Conservation (phyloP, 345 rosid species). For the Eucalyptus lansdowneana region DNA sequence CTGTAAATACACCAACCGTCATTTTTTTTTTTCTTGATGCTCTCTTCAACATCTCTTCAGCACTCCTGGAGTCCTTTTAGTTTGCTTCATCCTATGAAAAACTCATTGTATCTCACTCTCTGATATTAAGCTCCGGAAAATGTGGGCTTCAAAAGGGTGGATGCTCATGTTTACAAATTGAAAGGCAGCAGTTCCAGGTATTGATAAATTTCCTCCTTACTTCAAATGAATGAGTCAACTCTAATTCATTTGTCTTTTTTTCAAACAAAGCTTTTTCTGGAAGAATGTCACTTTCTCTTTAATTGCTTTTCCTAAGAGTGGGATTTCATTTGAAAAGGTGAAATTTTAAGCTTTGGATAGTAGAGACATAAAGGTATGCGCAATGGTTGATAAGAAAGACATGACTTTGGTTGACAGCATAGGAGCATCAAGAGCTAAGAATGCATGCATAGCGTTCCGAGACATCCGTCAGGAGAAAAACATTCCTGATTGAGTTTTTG, state of each 20-base stretch:
- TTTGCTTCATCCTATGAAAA: not conserved
- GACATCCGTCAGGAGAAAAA: slow-evolving; percentile 62
- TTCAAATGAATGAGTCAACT: not conserved
- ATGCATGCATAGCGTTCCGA: slow-evolving; percentile 69
- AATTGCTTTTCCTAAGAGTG: not conserved
- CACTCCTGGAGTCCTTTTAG: not conserved
- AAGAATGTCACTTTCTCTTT: not conserved
- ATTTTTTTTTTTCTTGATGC: not conserved
- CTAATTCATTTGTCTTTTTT: not conserved
- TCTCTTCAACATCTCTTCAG: not conserved
- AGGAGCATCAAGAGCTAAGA: slow-evolving; percentile 75
- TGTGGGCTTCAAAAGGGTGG: slow-evolving; percentile 74
- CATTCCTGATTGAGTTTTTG: slow-evolving; percentile 41
- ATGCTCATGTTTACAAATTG: slow-evolving; percentile 77
- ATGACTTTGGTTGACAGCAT: slow-evolving; percentile 43
- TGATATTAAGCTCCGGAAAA: slow-evolving; percentile 39
- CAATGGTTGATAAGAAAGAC: not conserved
- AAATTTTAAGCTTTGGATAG: not conserved
- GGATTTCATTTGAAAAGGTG: not conserved
- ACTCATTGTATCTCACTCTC: not conserved
- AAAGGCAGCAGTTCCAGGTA: slow-evolving; percentile 96
- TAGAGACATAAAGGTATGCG: not conserved
- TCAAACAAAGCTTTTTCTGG: not conserved
- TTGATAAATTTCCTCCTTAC: not conserved
- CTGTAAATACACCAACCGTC: slow-evolving; percentile 16